Evolutionary conservation across 2,329 filamentous ascomycete genomes (phyloP).

Genomic region (Cadophora sp.): DNA sequence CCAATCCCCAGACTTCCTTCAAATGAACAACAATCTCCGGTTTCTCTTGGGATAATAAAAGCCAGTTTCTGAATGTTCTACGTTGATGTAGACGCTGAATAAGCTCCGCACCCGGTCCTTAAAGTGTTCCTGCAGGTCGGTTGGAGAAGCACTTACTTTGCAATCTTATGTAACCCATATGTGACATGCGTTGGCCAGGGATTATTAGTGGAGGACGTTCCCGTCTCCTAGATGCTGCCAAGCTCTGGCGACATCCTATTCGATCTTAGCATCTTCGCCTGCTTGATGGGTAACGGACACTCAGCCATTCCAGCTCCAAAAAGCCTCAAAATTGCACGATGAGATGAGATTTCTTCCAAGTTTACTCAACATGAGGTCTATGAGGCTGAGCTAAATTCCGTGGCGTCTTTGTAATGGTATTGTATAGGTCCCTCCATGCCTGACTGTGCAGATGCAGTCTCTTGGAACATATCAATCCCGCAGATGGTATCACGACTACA

Average conservation of each 20-base stretch:
- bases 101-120: not conserved
- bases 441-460: not conserved
- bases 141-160: not conserved
- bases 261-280: not conserved
- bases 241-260: constrained; percentile 6
- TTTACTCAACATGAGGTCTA: not conserved
- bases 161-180: not conserved
- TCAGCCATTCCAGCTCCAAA: not conserved
- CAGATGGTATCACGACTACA: not conserved
- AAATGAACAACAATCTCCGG: too few species aligned
- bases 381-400: not conserved
- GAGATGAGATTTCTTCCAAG: not conserved
- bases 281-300: not conserved
- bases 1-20: too few species aligned
- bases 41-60: too few species aligned
- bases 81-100: not conserved
- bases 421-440: not conserved
- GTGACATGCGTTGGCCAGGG: not conserved
- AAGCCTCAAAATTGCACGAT: not conserved
- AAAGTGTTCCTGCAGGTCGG: not conserved
- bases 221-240: not conserved
- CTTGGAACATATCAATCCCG: not conserved
- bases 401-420: constrained; percentile 5
- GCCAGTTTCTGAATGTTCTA: not conserved
- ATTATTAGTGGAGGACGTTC: not conserved